These are phyloP conservation scores for Populus hybrid DNA, from an alignment of 441 rosid species.

Conservation along the genomic window DNA sequence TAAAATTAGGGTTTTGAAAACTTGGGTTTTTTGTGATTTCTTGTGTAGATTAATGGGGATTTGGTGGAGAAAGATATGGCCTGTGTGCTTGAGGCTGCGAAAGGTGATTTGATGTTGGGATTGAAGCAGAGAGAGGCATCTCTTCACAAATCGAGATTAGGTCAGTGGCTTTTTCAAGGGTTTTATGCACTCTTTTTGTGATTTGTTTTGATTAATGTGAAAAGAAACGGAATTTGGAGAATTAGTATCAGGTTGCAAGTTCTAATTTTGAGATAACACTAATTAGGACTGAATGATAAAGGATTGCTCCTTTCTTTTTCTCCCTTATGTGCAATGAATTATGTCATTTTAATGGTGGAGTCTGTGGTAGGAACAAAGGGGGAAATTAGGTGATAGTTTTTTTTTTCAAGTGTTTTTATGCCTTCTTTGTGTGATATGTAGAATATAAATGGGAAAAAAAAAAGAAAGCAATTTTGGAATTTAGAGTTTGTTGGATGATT, in stretches of 20 bases:
- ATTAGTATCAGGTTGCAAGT: neutral
- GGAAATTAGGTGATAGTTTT: neutral
- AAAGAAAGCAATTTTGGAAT: neutral
- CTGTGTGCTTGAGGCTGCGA: conserved; percentile 39
- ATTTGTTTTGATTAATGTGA: neutral
- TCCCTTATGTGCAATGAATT: no score
- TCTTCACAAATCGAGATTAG: conserved; percentile 50
- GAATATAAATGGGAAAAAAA: no score
- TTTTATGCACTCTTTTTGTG: neutral
- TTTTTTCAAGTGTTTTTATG: neutral
- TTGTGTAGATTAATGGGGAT: conserved; percentile 41
- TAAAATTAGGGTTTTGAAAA: conserved; percentile 23
- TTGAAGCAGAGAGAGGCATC: conserved; percentile 53
- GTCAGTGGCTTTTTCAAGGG: conserved; percentile 28
- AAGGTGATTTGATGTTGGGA: conserved; percentile 54
- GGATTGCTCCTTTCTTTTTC: neutral
- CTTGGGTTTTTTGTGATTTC: neutral
- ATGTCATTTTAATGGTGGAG: no score
- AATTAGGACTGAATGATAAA: neutral
- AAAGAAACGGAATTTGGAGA: neutral
- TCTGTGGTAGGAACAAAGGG: neutral
- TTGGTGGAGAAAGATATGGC: conserved; percentile 48
- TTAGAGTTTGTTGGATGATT: neutral
- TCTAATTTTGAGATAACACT: no score
- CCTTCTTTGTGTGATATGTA: neutral